Evolutionary conservation across 192 early-diverging fungal species (phyloP), one percentile per base, ranked within the genome.

Genomic region (Podila epicladia): DNA sequence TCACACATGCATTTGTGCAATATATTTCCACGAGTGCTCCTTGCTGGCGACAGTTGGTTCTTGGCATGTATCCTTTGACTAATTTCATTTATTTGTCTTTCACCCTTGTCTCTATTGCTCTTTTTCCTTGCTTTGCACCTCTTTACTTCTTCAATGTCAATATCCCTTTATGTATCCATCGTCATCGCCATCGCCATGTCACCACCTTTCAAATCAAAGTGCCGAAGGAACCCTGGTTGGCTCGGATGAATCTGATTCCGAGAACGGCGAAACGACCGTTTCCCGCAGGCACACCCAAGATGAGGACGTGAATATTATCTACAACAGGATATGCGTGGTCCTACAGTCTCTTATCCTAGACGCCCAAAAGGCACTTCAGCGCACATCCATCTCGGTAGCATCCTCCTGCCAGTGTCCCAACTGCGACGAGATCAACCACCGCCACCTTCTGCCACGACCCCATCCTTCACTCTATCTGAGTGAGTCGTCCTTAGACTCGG

Each of bases 311-410:
- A 73, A 69, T 45, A 45, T 65, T 11, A 66, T 73, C 20, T 80
- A 80, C 62, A 80, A 73, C 41, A 60, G 77, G 37, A 80, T 80
- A 22, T 80, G 77, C 31, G 32, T 60, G 9, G 61, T 71, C 9
- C 35, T 80, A 15, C 77, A 80, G 29, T 15, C 62, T 0, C 41
- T 80, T 24, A 80, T 80, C 20, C 60, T 62, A 9, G 77, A 72
- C 22, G 77, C 77, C 2, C 71, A 80, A 29, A 51, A 53, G 6
- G 65, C 77, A 4, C 66, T 80, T 9, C 70, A 64, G 12, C 61
- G 62, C 31, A 69, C 71, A 9, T 31, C 65, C 8, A 20, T 32
- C 5, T 20, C 32, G 8, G 60, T 60, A 5, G 45, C 60, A 17
- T 35, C 31, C 8, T 26, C 22, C 17, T 55, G 53, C 53, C 53